Evolutionary conservation across 2,329 filamentous ascomycete genomes (phyloP).

Genomic region (Hypoxylon sp.): DNA sequence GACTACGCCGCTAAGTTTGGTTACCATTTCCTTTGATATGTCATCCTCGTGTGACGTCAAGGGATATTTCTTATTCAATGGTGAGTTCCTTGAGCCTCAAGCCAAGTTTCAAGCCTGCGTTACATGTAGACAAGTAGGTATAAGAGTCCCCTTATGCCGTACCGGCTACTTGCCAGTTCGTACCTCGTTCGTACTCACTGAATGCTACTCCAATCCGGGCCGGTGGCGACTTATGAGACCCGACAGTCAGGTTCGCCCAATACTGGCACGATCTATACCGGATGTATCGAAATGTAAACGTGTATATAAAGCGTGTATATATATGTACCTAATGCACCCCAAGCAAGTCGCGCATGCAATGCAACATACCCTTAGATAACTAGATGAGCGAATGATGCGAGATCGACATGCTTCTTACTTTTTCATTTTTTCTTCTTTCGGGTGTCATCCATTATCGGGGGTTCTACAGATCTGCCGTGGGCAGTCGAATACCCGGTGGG

Average conservation of each 20-base stretch:
- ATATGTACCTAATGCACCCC: too few relatives aligned
- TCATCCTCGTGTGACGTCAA: background rate
- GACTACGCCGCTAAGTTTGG: background rate
- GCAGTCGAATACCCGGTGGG: background rate
- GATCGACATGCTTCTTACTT: background rate
- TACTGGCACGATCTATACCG: conserved; percentile 12
- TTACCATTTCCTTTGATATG: background rate
- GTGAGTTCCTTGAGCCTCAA: background rate
- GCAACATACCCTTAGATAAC: conserved; percentile 12
- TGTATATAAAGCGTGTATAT: conserved; percentile 7
- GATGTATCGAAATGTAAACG: conserved; percentile 1
- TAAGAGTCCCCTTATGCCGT: background rate
- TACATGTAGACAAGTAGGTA: background rate
- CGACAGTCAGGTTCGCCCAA: conserved; percentile 13
- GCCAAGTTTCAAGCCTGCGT: background rate
- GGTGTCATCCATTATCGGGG: background rate
- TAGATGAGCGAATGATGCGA: conserved; percentile 2
- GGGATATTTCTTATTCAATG: background rate
- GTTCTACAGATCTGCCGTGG: background rate
- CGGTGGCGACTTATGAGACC: conserved; percentile 5
- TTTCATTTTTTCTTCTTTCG: conserved; percentile 1
- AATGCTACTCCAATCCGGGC: conserved; percentile 2
- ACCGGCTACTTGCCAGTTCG: background rate
- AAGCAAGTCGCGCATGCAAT: conserved; percentile 18
- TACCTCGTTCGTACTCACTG: background rate